Conservation (phyloP, 2,329 filamentous ascomycete species). For the Sclerotinia spermophila region DNA sequence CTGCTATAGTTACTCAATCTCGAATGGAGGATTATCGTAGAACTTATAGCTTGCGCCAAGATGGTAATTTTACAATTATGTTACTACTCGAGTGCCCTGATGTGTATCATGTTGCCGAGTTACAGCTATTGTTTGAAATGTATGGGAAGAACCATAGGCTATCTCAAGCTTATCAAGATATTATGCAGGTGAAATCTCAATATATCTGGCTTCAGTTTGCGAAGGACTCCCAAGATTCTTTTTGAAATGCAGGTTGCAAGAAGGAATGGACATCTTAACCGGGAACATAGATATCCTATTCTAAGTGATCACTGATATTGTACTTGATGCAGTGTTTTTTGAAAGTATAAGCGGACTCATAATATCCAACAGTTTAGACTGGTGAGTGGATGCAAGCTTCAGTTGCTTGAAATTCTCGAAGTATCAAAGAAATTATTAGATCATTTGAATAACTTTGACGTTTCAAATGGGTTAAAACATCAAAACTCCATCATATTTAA, state of each 20-base stretch:
- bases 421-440: background rate
- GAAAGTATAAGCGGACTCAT: background rate
- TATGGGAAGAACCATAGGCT: too few relatives aligned
- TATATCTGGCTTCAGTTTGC: background rate
- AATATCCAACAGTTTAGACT: background rate
- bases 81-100: too few relatives aligned
- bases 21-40: too few relatives aligned
- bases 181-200: background rate
- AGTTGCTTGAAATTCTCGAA: background rate
- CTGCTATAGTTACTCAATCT: too few relatives aligned
- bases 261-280: too few relatives aligned
- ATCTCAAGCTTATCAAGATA: background rate
- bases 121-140: too few relatives aligned
- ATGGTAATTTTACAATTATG: too few relatives aligned
- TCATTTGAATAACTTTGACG: background rate
- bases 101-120: too few relatives aligned
- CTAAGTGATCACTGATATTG: background rate
- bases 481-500: background rate
- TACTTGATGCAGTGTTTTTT: background rate
- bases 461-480: rapidly evolving
- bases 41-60: too few relatives aligned
- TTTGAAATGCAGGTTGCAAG: too few relatives aligned
- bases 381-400: background rate
- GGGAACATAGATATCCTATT: too few relatives aligned
- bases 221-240: background rate